phyloP scores from a whole-genome alignment of 345 rosid species.

The Camelina laxa region DNA sequence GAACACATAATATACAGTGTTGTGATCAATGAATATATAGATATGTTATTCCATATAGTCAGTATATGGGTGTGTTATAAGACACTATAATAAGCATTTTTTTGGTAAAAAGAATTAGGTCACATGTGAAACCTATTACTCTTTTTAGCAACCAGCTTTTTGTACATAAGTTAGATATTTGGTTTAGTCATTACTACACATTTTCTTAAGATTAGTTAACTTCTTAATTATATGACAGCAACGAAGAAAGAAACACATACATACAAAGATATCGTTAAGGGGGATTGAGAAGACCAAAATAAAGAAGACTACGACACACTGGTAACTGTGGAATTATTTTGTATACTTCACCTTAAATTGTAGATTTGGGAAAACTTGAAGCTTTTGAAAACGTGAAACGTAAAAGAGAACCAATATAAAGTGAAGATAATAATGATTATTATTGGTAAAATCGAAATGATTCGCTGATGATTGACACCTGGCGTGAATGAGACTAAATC shows the following conservation, averaged over 20 bases:
- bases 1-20: neutral
- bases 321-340: neutral
- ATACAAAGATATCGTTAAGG: neutral
- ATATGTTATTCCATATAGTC: neutral
- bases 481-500: slow-evolving; percentile 34
- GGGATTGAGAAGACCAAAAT: neutral
- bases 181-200: neutral
- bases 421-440: slow-evolving; percentile 31
- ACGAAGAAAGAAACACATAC: neutral
- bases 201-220: neutral
- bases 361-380: neutral
- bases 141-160: neutral
- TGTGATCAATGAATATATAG: neutral
- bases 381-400: slow-evolving; percentile 7
- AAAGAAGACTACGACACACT: neutral
- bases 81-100: neutral
- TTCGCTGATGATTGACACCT: slow-evolving; percentile 48
- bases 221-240: neutral
- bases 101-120: neutral
- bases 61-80: slow-evolving; percentile 18
- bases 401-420: slow-evolving; percentile 14
- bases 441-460: slow-evolving; percentile 38
- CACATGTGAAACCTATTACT: neutral
- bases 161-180: slow-evolving; percentile 21
- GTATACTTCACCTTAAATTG: no score